These are phyloP conservation scores for Hyaloscypha bicolor DNA, from an alignment of 495 filamentous ascomycete species.

Conservation along the genomic window DNA sequence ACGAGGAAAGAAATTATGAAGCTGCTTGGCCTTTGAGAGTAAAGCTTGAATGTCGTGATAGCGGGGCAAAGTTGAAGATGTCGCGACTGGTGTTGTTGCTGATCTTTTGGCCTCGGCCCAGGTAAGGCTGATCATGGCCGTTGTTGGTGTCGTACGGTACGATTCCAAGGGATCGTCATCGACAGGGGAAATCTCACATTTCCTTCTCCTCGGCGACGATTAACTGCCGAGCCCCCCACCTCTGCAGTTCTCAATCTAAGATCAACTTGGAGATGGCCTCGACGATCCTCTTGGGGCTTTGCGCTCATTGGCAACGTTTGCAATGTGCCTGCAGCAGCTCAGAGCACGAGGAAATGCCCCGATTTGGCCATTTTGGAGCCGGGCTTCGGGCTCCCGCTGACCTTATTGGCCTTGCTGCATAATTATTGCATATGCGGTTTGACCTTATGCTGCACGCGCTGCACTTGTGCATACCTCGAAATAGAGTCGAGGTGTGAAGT, in stretches of 20 bases:
- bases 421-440: slow-evolving; percentile 9
- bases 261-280: neutral
- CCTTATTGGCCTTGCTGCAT: slow-evolving; percentile 5
- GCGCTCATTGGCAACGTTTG: neutral
- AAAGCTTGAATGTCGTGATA: neutral
- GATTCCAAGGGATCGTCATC: neutral
- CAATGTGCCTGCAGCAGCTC: neutral
- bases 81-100: neutral
- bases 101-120: neutral
- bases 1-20: neutral
- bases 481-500: slow-evolving; percentile 1
- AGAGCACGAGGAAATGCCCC: neutral
- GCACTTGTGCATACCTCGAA: slow-evolving; percentile 8
- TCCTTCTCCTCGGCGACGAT: neutral
- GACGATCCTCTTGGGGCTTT: neutral
- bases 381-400: slow-evolving; percentile 6
- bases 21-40: neutral
- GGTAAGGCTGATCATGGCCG: neutral
- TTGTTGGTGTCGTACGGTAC: neutral
- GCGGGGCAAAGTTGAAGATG: neutral
- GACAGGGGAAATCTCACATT: neutral
- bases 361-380: slow-evolving; percentile 10
- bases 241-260: neutral
- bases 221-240: neutral
- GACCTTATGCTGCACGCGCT: slow-evolving; percentile 10